Evolutionary conservation across 2,329 filamentous ascomycete genomes (phyloP).

Genomic region (Microthyrium microscopicum): DNA sequence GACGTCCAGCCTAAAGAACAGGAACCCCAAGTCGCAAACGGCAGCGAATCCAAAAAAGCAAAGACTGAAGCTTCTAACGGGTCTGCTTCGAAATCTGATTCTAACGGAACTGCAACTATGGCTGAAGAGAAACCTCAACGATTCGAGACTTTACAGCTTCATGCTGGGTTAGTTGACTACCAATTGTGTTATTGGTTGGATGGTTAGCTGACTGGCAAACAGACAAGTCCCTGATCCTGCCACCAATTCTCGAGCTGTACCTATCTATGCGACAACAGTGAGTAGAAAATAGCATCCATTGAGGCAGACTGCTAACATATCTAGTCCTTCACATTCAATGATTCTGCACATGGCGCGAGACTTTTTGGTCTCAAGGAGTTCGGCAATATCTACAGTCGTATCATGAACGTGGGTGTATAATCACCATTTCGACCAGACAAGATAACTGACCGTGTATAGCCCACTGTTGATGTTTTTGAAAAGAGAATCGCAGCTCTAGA

Average conservation of each 20-base stretch:
- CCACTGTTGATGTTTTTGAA: conserved; percentile 90
- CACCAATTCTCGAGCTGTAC: conserved; percentile 79
- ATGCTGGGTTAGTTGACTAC: conserved; percentile 50
- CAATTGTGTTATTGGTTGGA: background rate
- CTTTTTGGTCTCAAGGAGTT: conserved; percentile 94
- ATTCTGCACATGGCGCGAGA: conserved; percentile 85
- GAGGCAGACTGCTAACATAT: conserved; percentile 8
- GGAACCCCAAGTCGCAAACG: no score
- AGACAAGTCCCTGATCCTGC: conserved; percentile 66
- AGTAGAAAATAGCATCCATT: conserved; percentile 10
- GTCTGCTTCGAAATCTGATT: no score
- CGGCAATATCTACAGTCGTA: conserved; percentile 94
- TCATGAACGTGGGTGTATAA: conserved; percentile 61
- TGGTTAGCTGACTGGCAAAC: conserved; percentile 7
- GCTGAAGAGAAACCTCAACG: conserved; percentile 3
- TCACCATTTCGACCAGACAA: background rate
- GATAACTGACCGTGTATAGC: conserved; percentile 29
- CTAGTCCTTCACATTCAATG: conserved; percentile 82
- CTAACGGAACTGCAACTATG: no score
- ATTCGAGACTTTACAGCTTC: conserved; percentile 79
- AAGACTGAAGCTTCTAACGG: no score
- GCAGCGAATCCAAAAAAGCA: no score
- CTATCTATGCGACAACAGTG: conserved; percentile 86
- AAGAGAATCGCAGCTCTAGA: conserved; percentile 92
- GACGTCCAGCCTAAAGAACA: no score